Base-by-base conservation (phyloP, 2,329 filamentous ascomycete species). In the Pyrenophora tritici-repentis region DNA sequence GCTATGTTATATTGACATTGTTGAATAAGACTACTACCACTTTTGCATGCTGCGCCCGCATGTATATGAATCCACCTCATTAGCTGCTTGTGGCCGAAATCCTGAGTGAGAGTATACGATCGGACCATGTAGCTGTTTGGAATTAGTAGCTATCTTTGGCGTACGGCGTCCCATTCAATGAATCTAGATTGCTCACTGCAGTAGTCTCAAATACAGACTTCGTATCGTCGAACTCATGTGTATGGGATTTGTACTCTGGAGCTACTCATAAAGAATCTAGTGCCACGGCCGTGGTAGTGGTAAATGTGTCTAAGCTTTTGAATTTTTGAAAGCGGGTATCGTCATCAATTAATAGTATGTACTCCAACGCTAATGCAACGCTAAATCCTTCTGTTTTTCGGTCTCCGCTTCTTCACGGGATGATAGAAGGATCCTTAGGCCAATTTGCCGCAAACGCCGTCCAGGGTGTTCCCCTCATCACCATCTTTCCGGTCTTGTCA, bases 391-490 rank as follows among this genome's bases (percentile, higher is more conserved):
- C 39, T 32, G 18, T 34, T 47, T 24, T 50, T 42, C 32, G 16
- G 14, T 36, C 17, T 14, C 16, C 22, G 7, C 17, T 20, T 31
- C 22, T 34, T 56, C 52, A 70, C n/a, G 67, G 67, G 24, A 70
- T 70, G 14, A 57, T 52, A 5, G 62, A 61, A 24, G 67, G 67
- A 39, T 70, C 61, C 33, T 63, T 61, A 0, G 67, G 67, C 67
- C 67, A 71, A 37, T 71, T 71, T 36, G 67, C 66, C 18, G 67
- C 66, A 43, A 71, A 71, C 6, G 67, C 67, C 8, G 67, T 70
- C 66, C 66, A 71, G 10, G 67, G 67, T 32, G 66, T 70, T 8
- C 54, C 67, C 22, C 66, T 61, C 64, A 69, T 70, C 6, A 61
- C 56, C 55, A 59, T 58, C 12, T 68, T 61, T 36, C 64, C 64